These are phyloP conservation scores for Sambucus nigra DNA, from an alignment of 129 eudicot species.

Conservation along the genomic window DNA sequence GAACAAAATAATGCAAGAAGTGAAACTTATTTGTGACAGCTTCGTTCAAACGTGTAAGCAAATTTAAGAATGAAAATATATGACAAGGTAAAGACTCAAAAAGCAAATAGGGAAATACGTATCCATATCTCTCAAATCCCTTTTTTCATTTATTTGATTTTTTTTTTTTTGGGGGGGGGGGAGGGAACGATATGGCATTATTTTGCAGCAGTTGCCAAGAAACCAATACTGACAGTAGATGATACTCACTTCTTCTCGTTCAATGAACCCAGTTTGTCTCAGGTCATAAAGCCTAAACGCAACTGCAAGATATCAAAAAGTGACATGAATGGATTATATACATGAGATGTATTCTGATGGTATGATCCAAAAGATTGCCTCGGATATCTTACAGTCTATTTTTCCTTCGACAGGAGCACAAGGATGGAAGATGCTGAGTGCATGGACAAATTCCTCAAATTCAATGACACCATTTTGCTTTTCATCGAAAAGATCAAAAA, in stretches of 20 bases:
- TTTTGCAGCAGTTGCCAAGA: background rate
- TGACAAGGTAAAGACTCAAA: too few relatives aligned
- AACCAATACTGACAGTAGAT: background rate
- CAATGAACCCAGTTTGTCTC: constrained; percentile 81
- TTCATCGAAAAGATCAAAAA: constrained; percentile 83
- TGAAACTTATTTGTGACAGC: too few relatives aligned
- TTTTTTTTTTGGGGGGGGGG: background rate
- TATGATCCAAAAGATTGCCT: background rate
- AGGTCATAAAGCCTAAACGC: constrained; percentile 89
- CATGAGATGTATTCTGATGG: constrained; percentile 3
- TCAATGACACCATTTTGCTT: constrained; percentile 90
- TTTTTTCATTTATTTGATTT: too few relatives aligned
- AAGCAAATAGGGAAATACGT: background rate
- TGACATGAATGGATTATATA: background rate
- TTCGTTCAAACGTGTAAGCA: background rate
- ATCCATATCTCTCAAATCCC: background rate
- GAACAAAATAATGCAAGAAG: too few relatives aligned
- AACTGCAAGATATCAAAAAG: constrained; percentile 44
- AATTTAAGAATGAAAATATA: too few relatives aligned
- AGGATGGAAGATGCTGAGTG: constrained; percentile 88
- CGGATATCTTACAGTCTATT: constrained; percentile 54
- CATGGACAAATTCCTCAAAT: constrained; percentile 82
- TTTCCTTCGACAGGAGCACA: constrained; percentile 73
- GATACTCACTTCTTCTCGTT: constrained; percentile 88
- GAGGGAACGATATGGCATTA: background rate